Conservation (phyloP, 1,139 yeast species). For the Candida albicans region DNA sequence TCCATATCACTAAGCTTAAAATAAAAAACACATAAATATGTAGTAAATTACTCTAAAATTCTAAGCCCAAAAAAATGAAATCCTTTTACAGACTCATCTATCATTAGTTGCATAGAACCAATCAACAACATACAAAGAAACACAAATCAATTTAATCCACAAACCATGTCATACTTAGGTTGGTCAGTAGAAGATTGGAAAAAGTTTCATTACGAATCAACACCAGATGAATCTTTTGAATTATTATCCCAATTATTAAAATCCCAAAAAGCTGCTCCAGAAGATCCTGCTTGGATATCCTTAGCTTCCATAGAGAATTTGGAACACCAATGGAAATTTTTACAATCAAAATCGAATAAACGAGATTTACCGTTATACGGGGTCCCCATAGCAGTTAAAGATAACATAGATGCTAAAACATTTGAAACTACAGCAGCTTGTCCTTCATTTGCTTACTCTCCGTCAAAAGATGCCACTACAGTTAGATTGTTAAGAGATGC, state of each 20-base stretch:
- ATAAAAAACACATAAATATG: too few relatives aligned
- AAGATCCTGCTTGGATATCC: conserved; percentile 91
- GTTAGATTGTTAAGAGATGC: conserved; percentile 69
- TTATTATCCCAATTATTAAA: conserved; percentile 48
- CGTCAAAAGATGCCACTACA: conserved; percentile 70
- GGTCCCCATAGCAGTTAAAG: conserved; percentile 93
- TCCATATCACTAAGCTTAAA: background rate
- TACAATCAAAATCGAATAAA: conserved; percentile 63
- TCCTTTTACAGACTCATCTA: too few relatives aligned
- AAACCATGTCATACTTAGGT: conserved; percentile 22
- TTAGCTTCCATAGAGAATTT: conserved; percentile 61
- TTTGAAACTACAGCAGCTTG: conserved; percentile 93
- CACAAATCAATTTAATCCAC: background rate
- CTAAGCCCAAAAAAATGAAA: too few relatives aligned
- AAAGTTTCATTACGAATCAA: conserved; percentile 60
- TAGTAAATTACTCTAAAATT: too few relatives aligned
- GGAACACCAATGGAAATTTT: conserved; percentile 73
- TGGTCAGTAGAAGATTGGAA: conserved; percentile 64
- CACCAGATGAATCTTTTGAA: conserved; percentile 61
- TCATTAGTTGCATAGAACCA: too few relatives aligned
- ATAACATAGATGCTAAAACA: conserved; percentile 85
- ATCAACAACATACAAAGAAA: too few relatives aligned
- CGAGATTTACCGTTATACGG: conserved; percentile 67
- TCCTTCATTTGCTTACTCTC: conserved; percentile 71
- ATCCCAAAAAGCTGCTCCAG: conserved; percentile 45